Base-by-base conservation (phyloP, 768 basidiomycete species). In the Xerocomellus amylosporus region DNA sequence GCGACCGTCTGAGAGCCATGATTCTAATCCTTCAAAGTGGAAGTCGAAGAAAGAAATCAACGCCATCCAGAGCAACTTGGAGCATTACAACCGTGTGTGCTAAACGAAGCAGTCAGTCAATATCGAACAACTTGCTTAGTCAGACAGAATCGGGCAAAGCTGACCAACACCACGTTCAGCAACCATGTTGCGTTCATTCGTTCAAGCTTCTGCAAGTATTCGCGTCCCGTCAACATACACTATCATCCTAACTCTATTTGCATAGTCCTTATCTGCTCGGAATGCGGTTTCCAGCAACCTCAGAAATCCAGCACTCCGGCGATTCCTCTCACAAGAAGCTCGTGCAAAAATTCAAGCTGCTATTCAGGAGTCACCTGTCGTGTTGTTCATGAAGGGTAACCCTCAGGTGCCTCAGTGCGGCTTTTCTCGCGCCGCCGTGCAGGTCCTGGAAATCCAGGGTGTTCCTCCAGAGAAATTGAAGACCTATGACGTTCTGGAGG, bases 341-440 rank as follows among this genome's bases (percentile, higher is more conserved):
- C 81, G 87, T 20, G 61, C 77, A 12, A 74, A 80, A 62, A 83
- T 92, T n/a, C 81, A 88, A 67, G 71, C 83, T 61, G 93, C 94
- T 3, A 81, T 98, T 26, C 73, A 78, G 8, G 74, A 80, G 1
- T 83, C 81, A 41, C 94, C 94, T 0, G 80, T 98, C 7, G 97
- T 99, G 1, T 76, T 98, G 5, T 98, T 99, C 77, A 98, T 99
- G 96, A 99, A 99, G 69, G 97, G 97, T 10, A 93, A 88, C 15
- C 93, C 90, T 0, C 79, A 85, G 22, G 68, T 77, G 7, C 96
- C 96, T 2, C 86, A 93, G 63, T 98, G 96, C 57, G 96, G 96
- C 13, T 99, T 98, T 80, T 97, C 94, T 17, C 82, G 96, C 47
- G 96, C 96, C 0, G 93, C 88, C 1, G 81, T 93, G 30, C 95